Evolutionary conservation across 2,329 filamentous ascomycete species (phyloP).

Genomic region (Pochonia chlamydosporia): DNA sequence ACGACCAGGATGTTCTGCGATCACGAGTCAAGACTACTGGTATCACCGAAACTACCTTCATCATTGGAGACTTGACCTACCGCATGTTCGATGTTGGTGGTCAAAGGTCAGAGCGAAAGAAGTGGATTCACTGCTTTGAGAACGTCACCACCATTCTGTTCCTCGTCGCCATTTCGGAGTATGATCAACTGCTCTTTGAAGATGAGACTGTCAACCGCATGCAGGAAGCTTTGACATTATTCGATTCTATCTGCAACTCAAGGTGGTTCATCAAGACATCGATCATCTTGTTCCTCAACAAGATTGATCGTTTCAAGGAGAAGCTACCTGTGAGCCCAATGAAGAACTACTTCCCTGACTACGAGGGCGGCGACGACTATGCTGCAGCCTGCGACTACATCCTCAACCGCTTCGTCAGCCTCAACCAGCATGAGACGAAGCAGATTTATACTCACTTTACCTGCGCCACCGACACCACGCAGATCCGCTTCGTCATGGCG

Average conservation of each 20-base stretch:
- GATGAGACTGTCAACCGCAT: slow-evolving; percentile 95
- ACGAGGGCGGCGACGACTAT: slow-evolving; percentile 94
- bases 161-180: slow-evolving; percentile 93
- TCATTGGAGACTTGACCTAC: slow-evolving; percentile 86
- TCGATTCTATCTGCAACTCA: slow-evolving; percentile 83
- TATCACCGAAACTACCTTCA: slow-evolving; percentile 92
- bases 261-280: slow-evolving; percentile 88
- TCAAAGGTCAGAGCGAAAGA: slow-evolving; percentile 88
- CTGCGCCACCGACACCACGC: slow-evolving; percentile 95
- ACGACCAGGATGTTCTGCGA: slow-evolving; percentile 90
- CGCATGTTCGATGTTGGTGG: slow-evolving; percentile 96
- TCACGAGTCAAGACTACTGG: slow-evolving; percentile 88
- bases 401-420: slow-evolving; percentile 92
- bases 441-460: slow-evolving; percentile 99
- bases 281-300: slow-evolving; percentile 85
- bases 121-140: slow-evolving; percentile 97
- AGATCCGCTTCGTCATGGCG: slow-evolving; percentile 99
- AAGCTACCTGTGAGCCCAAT: slow-evolving; percentile 79
- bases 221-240: slow-evolving; percentile 82
- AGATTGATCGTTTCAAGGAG: slow-evolving; percentile 85
- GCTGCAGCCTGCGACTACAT: slow-evolving; percentile 97
- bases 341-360: slow-evolving; percentile 85
- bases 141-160: slow-evolving; percentile 96
- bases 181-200: slow-evolving; percentile 92
- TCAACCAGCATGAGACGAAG: slow-evolving; percentile 99